A percentile compares a stretch with the other conserved stretches of the same genome.
Conservation (phyloP, 192 early-diverging fungal species). For the Umbelopsis isabellina region DNA sequence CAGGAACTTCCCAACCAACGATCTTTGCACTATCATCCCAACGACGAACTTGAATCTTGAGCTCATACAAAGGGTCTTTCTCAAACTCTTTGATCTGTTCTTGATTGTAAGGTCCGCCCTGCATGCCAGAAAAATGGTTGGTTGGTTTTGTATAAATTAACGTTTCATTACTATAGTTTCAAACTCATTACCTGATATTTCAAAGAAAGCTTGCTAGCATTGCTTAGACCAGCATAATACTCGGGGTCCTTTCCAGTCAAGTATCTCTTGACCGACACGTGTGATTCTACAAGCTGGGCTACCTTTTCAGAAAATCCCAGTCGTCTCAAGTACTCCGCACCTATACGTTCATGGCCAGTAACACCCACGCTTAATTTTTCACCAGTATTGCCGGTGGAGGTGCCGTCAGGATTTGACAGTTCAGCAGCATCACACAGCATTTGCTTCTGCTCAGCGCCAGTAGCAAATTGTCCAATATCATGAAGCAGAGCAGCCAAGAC, state of each 20-base stretch:
- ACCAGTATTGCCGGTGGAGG: conserved; percentile 8
- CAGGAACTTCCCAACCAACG: conserved; percentile 45
- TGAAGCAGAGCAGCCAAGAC: conserved; percentile 59
- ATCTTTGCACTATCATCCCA: conserved; percentile 60
- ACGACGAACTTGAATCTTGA: conserved; percentile 55
- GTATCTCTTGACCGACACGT: conserved; percentile 62
- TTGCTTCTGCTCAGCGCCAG: conserved; percentile 47
- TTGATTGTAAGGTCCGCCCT: conserved; percentile 47
- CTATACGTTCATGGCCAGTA: conserved; percentile 57
- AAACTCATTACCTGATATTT: conserved; percentile 44
- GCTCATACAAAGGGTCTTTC: conserved; percentile 51
- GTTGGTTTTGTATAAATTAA: neutral
- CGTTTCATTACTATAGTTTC: neutral
- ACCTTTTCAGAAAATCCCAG: conserved; percentile 59
- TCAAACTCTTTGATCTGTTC: conserved; percentile 51
- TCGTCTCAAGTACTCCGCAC: conserved; percentile 55
- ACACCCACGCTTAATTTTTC: conserved; percentile 45
- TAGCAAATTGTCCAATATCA: conserved; percentile 62
- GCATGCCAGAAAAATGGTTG: neutral
- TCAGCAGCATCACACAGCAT: conserved; percentile 48
- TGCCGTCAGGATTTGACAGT: conserved; percentile 22
- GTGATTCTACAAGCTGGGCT: conserved; percentile 54
- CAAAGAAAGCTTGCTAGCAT: conserved; percentile 55
- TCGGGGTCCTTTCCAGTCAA: conserved; percentile 49
- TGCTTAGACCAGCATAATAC: conserved; percentile 52